Conservation (phyloP, 371 early-diverging fungal genomes). For the Saksenaea oblongispora region DNA sequence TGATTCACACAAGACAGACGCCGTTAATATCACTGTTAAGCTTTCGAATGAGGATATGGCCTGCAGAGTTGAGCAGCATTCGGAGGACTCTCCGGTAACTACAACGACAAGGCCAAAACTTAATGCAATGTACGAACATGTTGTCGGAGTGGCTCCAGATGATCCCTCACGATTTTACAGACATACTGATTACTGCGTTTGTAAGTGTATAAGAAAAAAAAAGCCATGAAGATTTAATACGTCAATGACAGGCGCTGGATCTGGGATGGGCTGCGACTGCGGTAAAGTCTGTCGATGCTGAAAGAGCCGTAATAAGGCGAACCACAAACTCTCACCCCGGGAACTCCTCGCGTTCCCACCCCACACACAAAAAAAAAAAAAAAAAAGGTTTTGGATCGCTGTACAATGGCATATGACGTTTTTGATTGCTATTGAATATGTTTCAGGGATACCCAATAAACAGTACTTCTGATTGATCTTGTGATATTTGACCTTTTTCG, state of each 20-base stretch:
- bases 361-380: no score
- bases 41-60: background rate
- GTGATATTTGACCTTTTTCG: no score
- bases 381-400: no score
- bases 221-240: background rate
- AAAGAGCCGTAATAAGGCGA: background rate
- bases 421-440: no score
- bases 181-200: slow-evolving; percentile 15
- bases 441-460: no score
- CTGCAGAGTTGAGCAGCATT: background rate
- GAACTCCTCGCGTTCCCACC: no score
- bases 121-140: slow-evolving; percentile 5
- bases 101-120: background rate
- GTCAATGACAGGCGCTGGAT: slow-evolving; percentile 9
- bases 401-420: no score
- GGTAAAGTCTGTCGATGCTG: slow-evolving; percentile 10
- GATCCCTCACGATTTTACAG: background rate
- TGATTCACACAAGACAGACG: background rate
- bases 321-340: no score
- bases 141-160: background rate
- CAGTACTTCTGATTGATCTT: no score
- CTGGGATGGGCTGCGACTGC: slow-evolving; percentile 17
- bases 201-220: background rate
- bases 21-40: background rate
- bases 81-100: background rate